These are phyloP conservation scores for Vigna trinervia DNA, from an alignment of 306 rosid genomes.

Conservation along the genomic window DNA sequence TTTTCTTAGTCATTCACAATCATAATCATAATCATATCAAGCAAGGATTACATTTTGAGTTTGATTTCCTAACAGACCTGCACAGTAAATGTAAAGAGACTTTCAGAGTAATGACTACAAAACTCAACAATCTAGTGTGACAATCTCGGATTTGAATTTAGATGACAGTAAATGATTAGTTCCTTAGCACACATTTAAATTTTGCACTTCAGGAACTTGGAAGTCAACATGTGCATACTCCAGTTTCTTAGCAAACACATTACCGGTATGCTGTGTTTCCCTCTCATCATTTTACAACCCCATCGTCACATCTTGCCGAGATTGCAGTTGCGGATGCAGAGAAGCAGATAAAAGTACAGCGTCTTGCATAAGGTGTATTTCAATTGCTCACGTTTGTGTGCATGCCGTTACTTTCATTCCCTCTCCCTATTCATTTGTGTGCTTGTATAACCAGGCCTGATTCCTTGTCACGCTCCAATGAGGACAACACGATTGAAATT, in stretches of 20 bases:
- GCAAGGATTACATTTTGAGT: background rate
- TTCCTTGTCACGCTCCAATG: constrained; percentile 18
- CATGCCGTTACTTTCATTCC: background rate
- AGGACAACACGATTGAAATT: background rate
- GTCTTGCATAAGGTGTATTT: constrained; percentile 59
- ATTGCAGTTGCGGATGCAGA: constrained; percentile 80
- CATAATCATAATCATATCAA: constrained; percentile 2
- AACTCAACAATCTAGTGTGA: background rate
- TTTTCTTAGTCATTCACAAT: background rate
- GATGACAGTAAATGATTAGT: background rate
- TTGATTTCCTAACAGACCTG: background rate
- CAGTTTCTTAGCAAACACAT: constrained; percentile 61
- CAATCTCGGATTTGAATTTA: background rate
- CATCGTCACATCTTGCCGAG: constrained; percentile 63
- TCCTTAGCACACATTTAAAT: constrained; percentile 23
- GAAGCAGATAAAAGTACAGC: constrained; percentile 45
- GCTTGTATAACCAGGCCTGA: constrained; percentile 50
- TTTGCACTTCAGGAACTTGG: constrained; percentile 74
- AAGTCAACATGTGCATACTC: constrained; percentile 76
- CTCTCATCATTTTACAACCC: constrained; percentile 84
- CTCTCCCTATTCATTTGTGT: constrained; percentile 6
- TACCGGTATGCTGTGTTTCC: constrained; percentile 76
- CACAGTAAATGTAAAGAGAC: background rate
- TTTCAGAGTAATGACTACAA: background rate
- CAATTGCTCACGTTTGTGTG: constrained; percentile 4